phyloP scores from a whole-genome alignment of 1,284 basidiomycete genomes.

The Takashimella tepidaria region DNA sequence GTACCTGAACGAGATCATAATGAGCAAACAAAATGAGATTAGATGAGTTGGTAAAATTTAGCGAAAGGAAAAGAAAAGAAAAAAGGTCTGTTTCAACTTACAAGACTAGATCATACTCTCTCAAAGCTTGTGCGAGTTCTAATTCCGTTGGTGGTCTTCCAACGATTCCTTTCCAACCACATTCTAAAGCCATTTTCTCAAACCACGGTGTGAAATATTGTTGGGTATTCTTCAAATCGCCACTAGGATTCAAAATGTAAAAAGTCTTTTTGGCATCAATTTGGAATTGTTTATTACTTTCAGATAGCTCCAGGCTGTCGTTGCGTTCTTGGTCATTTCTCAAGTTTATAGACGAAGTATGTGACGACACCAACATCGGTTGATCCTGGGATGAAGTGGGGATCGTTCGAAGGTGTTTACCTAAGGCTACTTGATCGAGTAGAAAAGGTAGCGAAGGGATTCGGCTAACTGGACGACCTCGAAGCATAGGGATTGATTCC shows the following conservation, averaged over 20 bases:
- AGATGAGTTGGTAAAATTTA: neutral
- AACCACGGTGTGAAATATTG: conserved; percentile 74
- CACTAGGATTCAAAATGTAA: conserved; percentile 87
- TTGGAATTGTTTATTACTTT: conserved; percentile 43
- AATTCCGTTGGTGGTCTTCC: conserved; percentile 74
- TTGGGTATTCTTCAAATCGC: conserved; percentile 81
- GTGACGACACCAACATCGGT: neutral
- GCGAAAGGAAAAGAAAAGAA: neutral
- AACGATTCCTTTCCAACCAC: conserved; percentile 78
- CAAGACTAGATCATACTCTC: conserved; percentile 74
- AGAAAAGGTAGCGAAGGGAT: conserved; percentile 86
- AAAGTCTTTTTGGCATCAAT: conserved; percentile 67
- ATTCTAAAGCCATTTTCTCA: conserved; percentile 55
- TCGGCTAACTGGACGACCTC: conserved; percentile 79
- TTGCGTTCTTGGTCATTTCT: neutral
- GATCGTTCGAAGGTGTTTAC: conserved; percentile 43
- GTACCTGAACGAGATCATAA: conserved; percentile 74
- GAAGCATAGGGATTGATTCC: conserved; percentile 87
- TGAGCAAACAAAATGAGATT: conserved; percentile 9
- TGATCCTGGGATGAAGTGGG: too few relatives aligned
- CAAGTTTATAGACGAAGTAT: neutral
- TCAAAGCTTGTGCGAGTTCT: conserved; percentile 67
- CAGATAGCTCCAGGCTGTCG: neutral
- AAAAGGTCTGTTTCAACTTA: conserved; percentile 55
- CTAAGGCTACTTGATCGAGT: conserved; percentile 68